Base-by-base conservation (phyloP, 2,329 filamentous ascomycete species). In the Rugonectria rugulosa region DNA sequence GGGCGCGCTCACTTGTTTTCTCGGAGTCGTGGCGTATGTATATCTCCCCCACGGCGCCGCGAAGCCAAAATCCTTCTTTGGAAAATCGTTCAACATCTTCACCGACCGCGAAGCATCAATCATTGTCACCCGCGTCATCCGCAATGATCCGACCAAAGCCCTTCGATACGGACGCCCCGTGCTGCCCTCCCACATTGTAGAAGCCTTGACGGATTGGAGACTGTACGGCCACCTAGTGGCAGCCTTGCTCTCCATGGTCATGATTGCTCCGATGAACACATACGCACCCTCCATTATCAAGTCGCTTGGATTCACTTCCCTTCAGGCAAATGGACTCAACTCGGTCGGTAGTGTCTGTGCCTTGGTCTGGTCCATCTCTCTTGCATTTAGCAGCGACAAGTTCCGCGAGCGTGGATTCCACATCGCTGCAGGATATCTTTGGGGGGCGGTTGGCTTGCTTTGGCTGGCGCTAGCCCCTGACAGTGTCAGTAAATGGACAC, bases 231-330 rank as follows among this genome's bases (percentile, higher is more conserved):
- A 71, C 43, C 60, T 71, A 0, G 51, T 66, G 2, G 64, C 62
- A 0, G 69, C 53, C 0, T 46, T 70, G 1, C 60, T 71, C 1
- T 68, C 69, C 6, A 71, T 71, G 69, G 53, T 70, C 11, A 71
- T 71, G 69, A 70, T 71, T 12, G 37, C 68, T 2, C 69, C 68
- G 0, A 66, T 71, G 60, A 70, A 71, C 23, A 70, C 67, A 0
- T 70, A 71, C 17, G 68, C 64, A 0, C 68, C 69, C 0, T 71
- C 69, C 1, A 70, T 70, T 12, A 71, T 71, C 52, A 69, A 70
- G 44, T 65, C 63, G 1, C 31, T 71, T 0, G 69, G 67, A 0
- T 71, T 71, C 23, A 67, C 61, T 0, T 41, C 58, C 0, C 51
- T 70, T 2, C 67, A 69, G 31, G 68, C 69, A 1, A 71, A 71